Conservation (phyloP, 331 rosid genomes). For the Quercus phellos region DNA sequence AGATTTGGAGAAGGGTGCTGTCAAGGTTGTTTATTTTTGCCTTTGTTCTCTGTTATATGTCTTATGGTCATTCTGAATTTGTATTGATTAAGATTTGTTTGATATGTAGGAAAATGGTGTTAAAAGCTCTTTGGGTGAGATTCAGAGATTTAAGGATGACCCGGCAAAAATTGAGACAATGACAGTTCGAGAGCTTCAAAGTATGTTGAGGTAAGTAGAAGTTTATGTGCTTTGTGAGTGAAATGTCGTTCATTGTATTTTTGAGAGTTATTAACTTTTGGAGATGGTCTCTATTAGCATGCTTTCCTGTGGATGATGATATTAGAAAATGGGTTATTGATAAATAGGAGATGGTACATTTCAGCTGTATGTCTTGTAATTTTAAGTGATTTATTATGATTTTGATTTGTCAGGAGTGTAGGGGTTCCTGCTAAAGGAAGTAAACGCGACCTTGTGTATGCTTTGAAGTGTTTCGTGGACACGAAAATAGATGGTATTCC, state of each 20-base stretch:
- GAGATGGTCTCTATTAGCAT: neutral
- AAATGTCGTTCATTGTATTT: neutral
- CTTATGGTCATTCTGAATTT: conserved; percentile 4
- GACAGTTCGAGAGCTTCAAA: conserved; percentile 79
- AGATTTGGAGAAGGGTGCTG: conserved; percentile 23
- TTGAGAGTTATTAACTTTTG: neutral
- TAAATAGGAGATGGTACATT: neutral
- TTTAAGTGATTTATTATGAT: conserved; percentile 3
- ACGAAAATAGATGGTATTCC: conserved; percentile 47
- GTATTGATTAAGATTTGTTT: conserved; percentile 17
- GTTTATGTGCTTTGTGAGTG: conserved; percentile 11
- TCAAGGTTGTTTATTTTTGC: conserved; percentile 33
- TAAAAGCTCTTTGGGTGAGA: conserved; percentile 39
- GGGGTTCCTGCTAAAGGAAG: conserved; percentile 69
- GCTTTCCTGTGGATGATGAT: neutral
- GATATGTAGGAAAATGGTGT: conserved; percentile 42
- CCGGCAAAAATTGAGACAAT: conserved; percentile 49
- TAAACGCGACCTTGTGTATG: conserved; percentile 68
- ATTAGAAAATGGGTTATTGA: neutral
- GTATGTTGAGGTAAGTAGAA: conserved; percentile 49
- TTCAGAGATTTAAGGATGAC: conserved; percentile 58
- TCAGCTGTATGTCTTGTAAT: neutral
- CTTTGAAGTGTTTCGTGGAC: conserved; percentile 62
- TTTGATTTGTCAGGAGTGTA: conserved; percentile 53
- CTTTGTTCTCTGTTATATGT: neutral